Percentiles rank a stretch among this genome's conserved stretches.
Evolutionary conservation across 108 stramenopile genomes (phyloP).

Genomic region (Seminavis robusta): DNA sequence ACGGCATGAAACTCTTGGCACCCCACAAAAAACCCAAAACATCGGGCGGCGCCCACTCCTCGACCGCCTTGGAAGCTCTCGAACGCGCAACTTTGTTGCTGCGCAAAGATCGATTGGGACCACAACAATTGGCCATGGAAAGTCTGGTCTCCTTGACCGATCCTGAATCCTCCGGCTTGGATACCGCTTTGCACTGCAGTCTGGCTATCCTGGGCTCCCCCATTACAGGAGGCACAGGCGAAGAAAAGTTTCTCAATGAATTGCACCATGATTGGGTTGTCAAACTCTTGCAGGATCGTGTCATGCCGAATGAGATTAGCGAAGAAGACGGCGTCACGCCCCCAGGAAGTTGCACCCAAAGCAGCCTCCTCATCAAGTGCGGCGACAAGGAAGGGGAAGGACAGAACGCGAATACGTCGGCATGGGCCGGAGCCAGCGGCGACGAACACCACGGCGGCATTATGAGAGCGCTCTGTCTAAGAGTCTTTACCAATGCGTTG

Average conservation of each 20-base stretch:
- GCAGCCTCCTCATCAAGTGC: neutral
- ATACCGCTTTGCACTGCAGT: constrained; percentile 13
- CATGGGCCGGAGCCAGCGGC: neutral
- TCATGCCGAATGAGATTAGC: neutral
- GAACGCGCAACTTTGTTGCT: constrained; percentile 43
- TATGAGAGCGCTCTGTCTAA: constrained; percentile 29
- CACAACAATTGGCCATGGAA: constrained; percentile 59
- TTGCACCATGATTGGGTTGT: constrained; percentile 9
- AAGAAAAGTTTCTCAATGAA: neutral
- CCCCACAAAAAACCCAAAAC: neutral
- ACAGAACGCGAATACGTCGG: neutral
- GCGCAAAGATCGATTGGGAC: constrained; percentile 58
- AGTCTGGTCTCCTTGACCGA: constrained; percentile 59
- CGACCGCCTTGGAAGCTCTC: constrained; percentile 14
- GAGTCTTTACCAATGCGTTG: constrained; percentile 42
- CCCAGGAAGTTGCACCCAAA: neutral
- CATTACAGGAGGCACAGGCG: neutral
- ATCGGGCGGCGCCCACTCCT: neutral
- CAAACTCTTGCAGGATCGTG: constrained; percentile 4
- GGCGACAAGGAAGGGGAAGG: neutral
- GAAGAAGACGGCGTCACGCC: constrained; percentile 4
- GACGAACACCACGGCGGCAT: constrained; percentile 32
- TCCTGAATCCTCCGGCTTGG: constrained; percentile 14
- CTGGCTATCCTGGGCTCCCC: constrained; percentile 22
- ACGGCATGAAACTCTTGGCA: neutral